A percentile compares a stretch with the other conserved stretches of the same genome.
Evolutionary conservation across 2,329 filamentous ascomycete species (phyloP).

Genomic region (Alternaria postmessia): DNA sequence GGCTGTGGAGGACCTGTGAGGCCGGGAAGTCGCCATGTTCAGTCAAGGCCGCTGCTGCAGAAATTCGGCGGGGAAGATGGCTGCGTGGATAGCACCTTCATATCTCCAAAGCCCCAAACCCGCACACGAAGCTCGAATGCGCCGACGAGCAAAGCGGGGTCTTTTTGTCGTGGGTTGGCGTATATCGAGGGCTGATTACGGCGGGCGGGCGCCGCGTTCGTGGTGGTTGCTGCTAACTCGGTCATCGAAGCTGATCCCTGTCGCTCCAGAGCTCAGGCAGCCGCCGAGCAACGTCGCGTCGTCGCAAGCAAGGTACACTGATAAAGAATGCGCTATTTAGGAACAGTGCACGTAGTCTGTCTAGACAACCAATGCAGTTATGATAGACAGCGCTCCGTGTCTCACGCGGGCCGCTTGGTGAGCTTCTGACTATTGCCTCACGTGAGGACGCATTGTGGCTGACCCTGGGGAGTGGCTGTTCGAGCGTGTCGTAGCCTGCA

Average conservation of each 20-base stretch:
- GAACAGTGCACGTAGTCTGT: slow-evolving; percentile 8
- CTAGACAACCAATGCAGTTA: slow-evolving; percentile 12
- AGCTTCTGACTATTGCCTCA: slow-evolving; percentile 28
- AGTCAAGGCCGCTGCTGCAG: slow-evolving; percentile 39
- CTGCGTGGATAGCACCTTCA: slow-evolving; percentile 34
- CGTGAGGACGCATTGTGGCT: slow-evolving; percentile 19
- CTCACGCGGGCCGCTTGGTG: slow-evolving; percentile 29
- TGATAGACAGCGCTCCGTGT: slow-evolving; percentile 13
- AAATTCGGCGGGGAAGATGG: slow-evolving; percentile 30
- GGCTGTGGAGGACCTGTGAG: slow-evolving; percentile 50
- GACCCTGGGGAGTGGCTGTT: slow-evolving; percentile 13
- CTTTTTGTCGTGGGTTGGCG: slow-evolving; percentile 5
- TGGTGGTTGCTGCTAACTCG: slow-evolving; percentile 21
- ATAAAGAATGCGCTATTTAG: slow-evolving; percentile 19
- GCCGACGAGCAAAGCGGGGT: not conserved
- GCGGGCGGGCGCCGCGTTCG: slow-evolving; percentile 7
- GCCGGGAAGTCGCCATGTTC: slow-evolving; percentile 48
- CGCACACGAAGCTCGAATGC: slow-evolving; percentile 16
- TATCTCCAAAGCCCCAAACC: slow-evolving; percentile 32
- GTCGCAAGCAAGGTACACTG: slow-evolving; percentile 3
- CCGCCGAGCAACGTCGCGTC: slow-evolving; percentile 15
- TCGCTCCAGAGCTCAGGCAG: slow-evolving; percentile 12
- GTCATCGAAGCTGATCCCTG: slow-evolving; percentile 18
- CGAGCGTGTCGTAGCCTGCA: not conserved
- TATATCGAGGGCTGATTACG: slow-evolving; percentile 7